Evolutionary conservation across 202 grass and related monocot species (phyloP).

Genomic region (Panicum hallii): DNA sequence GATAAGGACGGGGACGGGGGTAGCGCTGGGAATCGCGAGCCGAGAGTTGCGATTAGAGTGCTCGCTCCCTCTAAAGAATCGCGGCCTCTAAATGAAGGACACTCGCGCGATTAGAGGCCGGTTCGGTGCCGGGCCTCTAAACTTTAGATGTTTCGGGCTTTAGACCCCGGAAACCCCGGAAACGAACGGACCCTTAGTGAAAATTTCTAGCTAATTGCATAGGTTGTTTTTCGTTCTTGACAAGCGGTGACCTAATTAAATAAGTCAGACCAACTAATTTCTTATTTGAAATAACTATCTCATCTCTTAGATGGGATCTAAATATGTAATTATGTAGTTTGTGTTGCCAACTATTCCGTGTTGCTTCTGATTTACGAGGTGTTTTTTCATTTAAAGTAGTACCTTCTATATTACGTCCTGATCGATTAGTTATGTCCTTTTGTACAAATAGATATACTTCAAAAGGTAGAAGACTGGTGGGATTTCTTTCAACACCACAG

Average conservation of each 20-base stretch:
- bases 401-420: constrained; percentile 17
- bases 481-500: constrained; percentile 91
- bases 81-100: no score
- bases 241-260: constrained; percentile 22
- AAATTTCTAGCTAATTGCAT: neutral
- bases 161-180: no score
- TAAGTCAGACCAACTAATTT: constrained; percentile 29
- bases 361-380: constrained; percentile 21
- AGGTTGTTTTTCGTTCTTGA: neutral
- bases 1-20: no score
- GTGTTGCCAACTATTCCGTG: neutral
- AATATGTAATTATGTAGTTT: constrained; percentile 1
- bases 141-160: no score
- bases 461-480: constrained; percentile 99
- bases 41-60: no score
- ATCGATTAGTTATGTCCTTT: constrained; percentile 8
- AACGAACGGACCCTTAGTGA: no score
- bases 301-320: constrained; percentile 24
- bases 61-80: no score
- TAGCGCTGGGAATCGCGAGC: no score
- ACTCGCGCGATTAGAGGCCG: no score
- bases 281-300: neutral
- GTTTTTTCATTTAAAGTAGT: constrained; percentile 11
- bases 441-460: constrained; percentile 90
- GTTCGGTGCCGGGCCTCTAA: no score